Base-by-base conservation (phyloP, 2,329 filamentous ascomycete genomes). In the Alternaria sp. region DNA sequence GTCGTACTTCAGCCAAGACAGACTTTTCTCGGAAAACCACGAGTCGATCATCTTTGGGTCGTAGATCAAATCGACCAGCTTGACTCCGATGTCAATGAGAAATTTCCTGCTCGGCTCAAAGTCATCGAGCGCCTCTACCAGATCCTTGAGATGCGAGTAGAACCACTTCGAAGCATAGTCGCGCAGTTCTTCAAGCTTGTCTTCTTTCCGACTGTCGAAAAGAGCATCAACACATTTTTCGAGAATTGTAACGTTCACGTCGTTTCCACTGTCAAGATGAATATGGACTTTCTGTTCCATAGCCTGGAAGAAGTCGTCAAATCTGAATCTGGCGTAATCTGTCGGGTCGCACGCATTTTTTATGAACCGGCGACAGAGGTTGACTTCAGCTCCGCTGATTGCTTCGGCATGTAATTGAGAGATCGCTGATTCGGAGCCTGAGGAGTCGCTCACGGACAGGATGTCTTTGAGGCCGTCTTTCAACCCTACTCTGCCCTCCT, bases 241-340 rank as follows among this genome's bases (percentile, higher is more conserved):
- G 6, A 54, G 41, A 1, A 54, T 54, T 16, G 38, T 45, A 4
- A 54, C 34, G n/a, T 27, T 36, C 14, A 54, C 22, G 10, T 14
- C 5, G 7, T 54, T 28, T 0, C 27, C 40, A 30, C 28, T 18
- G 2, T 46, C 52, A 34, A 68, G 45, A 12, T 56, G 57, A 14
- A 66, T 18, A 0, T 60, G 57, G 5, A 49, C 20, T 46, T 62
- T 63, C 20, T 61, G 57, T 34, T n/a, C 54, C 54, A 67, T 48
- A 14, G 53, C 40, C 5, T 62, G 12, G 32, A 67, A 67, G 38
- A 62, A 65, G 5, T 57, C 30, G 8, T 65, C 63, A 5, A 67
- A 65, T 9, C 50, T 48, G 16, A 65, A 65, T 7, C 60, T 63
- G 20, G 18, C 40, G 41, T 61, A 67, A 43, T 65, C 60, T 0